phyloP scores from a whole-genome alignment of 2,329 filamentous ascomycete genomes.

The Fragosphaeria purpurea region DNA sequence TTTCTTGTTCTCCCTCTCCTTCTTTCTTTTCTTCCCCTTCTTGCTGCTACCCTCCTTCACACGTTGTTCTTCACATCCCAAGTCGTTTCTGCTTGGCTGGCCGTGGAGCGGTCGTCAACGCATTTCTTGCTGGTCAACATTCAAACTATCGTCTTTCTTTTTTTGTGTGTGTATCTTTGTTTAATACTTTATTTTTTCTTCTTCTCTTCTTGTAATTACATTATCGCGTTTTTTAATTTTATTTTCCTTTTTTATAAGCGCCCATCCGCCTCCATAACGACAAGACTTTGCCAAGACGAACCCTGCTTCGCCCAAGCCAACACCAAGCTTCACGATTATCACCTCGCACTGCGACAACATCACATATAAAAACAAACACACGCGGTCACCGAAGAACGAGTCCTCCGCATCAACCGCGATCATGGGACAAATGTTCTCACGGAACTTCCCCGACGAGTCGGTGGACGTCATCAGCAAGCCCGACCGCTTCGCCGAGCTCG shows the following conservation, averaged over 20 bases:
- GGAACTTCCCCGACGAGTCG: constrained; percentile 11
- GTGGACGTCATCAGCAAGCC: constrained; percentile 12
- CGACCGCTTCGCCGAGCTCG: constrained; percentile 10
- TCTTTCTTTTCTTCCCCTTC: background rate
- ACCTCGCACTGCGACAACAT: background rate
- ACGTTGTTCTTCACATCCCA: background rate
- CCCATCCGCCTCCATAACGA: too few species aligned
- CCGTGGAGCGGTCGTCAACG: constrained; percentile 11
- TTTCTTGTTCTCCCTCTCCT: background rate
- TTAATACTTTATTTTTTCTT: background rate
- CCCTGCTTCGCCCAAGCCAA: too few species aligned
- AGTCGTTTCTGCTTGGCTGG: constrained; percentile 4
- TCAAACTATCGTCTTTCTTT: background rate
- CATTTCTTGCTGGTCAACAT: constrained; percentile 13
- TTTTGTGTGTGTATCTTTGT: background rate
- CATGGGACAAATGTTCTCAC: constrained; percentile 11
- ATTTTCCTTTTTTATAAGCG: too few species aligned
- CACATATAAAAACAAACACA: background rate
- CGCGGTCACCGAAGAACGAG: too few species aligned
- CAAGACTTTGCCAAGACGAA: too few species aligned
- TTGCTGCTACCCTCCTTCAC: background rate
- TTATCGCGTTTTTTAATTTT: background rate
- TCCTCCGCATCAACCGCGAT: background rate
- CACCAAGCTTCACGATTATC: background rate
- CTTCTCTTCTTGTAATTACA: background rate